Evolutionary conservation across 306 rosid genomes (phyloP).

Genomic region (Fragaria ananassa): DNA sequence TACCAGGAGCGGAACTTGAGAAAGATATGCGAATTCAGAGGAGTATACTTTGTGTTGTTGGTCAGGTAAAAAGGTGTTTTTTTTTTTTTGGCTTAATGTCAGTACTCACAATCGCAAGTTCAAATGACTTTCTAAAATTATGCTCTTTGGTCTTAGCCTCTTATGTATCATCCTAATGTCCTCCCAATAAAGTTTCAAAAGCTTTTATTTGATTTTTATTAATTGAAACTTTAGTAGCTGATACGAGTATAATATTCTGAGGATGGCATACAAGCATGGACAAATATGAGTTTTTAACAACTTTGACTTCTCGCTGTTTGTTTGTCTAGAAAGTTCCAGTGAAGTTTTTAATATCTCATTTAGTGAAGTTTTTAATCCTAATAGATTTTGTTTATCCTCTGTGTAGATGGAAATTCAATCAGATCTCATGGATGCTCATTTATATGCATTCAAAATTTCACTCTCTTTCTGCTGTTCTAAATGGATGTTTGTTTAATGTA

Average conservation of each 20-base stretch:
- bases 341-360: neutral
- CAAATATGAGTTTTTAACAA: neutral
- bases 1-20: constrained; percentile 74
- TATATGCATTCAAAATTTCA: constrained; percentile 81
- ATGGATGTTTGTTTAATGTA: neutral
- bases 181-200: neutral
- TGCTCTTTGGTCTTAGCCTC: neutral
- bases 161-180: neutral
- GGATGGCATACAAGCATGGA: neutral
- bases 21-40: constrained; percentile 87
- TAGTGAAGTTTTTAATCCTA: neutral
- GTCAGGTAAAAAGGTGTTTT: constrained; percentile 52
- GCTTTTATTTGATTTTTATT: neutral
- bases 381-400: constrained; percentile 9
- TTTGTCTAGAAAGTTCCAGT: neutral
- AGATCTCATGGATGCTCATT: constrained; percentile 97
- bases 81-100: neutral
- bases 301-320: neutral
- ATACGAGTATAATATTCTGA: neutral
- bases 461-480: constrained; percentile 15
- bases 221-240: neutral
- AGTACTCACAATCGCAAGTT: neutral
- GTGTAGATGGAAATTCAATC: constrained; percentile 84
- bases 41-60: constrained; percentile 76
- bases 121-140: neutral